Evolutionary conservation across 352 stramenopile species (phyloP), one percentile per base, ranked within the genome.

Genomic region (Phytopythium kandeliae): DNA sequence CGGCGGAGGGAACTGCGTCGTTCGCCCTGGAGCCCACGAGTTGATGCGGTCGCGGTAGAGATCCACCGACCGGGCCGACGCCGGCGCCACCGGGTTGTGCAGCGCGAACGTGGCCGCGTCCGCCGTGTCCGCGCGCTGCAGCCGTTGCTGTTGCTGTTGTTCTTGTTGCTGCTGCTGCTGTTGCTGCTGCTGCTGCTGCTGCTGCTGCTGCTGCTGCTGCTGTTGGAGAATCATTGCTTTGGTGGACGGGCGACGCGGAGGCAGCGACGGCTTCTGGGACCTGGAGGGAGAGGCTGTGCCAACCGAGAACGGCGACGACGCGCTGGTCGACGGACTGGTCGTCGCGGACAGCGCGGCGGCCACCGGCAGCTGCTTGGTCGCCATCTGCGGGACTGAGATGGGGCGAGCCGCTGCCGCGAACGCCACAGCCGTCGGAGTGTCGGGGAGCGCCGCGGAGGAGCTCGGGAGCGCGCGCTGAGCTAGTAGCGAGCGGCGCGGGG

Each of bases 31-130:
- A 3, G 69, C 65, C 67, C 77, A 69, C 47, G 68, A 85, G 51
- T 86, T 81, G 34, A 67, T 85, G 49, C 76, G 76, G 9, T 85
- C 78, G 36, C 71, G 70, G 21, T 82, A 50, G 48, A 69, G 68
- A 22, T 64, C 68, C 8, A 57, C 64, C 9, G 57, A 54, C 16
- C 65, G 56, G 33, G 64, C 37, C 11, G 57, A 36, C 22, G 57
- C 58, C 31, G 64, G 35, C 9, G 38, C 43, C 25, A 54, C 46
- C 17, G 53, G 62, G 37, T 50, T 57, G 36, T 48, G 59, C 43
- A 38, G 57, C 55, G 46, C 64, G 33, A 78, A 62, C 31, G 80
- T 43, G 21, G 52, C 51, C 44, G 60, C 59, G 37, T 80, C 68
- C 12, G 62, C 57, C 5, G 69, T 83, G 41, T 78, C 69, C n/a